phyloP scores from a whole-genome alignment of 257 asterid species.

The Cordia subcordata region DNA sequence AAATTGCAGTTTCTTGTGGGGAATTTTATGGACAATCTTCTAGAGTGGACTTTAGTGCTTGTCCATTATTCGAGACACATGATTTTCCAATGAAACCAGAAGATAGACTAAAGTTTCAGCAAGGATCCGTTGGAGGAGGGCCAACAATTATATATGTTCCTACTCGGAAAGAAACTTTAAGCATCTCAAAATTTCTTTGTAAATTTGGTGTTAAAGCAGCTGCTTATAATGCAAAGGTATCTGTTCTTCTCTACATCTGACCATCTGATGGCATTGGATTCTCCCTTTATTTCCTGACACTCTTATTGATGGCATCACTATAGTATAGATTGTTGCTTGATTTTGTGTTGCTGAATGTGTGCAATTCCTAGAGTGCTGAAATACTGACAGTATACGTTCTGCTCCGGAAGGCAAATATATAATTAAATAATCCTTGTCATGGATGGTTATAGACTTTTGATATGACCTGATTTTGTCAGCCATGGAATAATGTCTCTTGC shows the following conservation, averaged over 20 bases:
- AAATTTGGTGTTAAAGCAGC: slow-evolving; percentile 65
- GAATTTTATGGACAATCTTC: slow-evolving; percentile 48
- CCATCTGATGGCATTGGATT: background rate
- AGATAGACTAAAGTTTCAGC: slow-evolving; percentile 28
- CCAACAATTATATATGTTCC: slow-evolving; percentile 68
- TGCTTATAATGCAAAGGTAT: slow-evolving; percentile 80
- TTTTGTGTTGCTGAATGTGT: too few relatives aligned
- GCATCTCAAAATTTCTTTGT: slow-evolving; percentile 56
- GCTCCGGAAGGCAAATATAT: too few relatives aligned
- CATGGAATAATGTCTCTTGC: background rate
- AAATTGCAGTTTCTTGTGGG: slow-evolving; percentile 61
- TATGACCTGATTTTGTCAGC: too few relatives aligned
- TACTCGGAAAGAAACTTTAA: slow-evolving; percentile 68
- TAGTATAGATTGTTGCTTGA: too few relatives aligned
- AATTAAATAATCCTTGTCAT: too few relatives aligned
- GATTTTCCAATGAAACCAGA: slow-evolving; percentile 29
- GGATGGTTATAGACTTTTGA: too few relatives aligned
- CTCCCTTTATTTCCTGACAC: background rate
- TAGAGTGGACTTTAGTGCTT: slow-evolving; percentile 15
- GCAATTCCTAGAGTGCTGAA: too few relatives aligned
- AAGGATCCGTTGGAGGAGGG: slow-evolving; percentile 42
- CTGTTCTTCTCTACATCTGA: slow-evolving; percentile 13
- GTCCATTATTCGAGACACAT: slow-evolving; percentile 17
- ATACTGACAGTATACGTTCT: too few relatives aligned
- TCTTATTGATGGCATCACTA: background rate